Percentiles rank a stretch among this genome's conserved stretches.
Conservation (phyloP, 805 yeast genomes). For the Lipomyces mesembrius region DNA sequence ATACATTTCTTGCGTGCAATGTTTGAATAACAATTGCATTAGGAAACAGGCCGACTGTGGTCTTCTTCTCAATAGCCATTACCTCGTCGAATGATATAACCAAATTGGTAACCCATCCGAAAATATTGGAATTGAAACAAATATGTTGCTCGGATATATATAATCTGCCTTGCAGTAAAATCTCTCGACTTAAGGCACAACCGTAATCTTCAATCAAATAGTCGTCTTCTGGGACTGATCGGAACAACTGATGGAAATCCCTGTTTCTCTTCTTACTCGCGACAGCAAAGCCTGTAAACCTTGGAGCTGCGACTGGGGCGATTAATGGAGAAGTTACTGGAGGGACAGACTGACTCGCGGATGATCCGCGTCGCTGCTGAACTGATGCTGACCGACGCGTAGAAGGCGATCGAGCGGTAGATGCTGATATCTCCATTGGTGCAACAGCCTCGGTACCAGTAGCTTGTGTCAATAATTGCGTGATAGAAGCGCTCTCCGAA, state of each 20-base stretch:
- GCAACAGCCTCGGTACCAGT: background rate
- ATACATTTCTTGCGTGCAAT: slow-evolving; percentile 64
- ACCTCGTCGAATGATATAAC: slow-evolving; percentile 75
- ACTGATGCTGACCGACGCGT: slow-evolving; percentile 20
- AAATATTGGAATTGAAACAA: slow-evolving; percentile 82
- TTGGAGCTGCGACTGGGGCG: slow-evolving; percentile 10
- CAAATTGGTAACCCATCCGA: slow-evolving; percentile 89
- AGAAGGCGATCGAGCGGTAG: slow-evolving; percentile 15
- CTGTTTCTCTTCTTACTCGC: slow-evolving; percentile 67
- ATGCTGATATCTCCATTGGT: background rate
- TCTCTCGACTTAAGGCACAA: slow-evolving; percentile 88
- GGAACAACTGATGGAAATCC: slow-evolving; percentile 79
- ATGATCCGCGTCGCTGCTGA: slow-evolving; percentile 29
- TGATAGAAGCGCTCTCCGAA: background rate
- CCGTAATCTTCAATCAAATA: slow-evolving; percentile 81
- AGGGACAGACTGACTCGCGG: slow-evolving; percentile 7
- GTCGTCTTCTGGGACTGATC: slow-evolving; percentile 69
- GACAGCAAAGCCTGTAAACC: slow-evolving; percentile 40
- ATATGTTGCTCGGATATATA: slow-evolving; percentile 77
- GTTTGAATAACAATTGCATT: slow-evolving; percentile 83
- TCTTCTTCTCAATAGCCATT: slow-evolving; percentile 71
- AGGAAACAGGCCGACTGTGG: slow-evolving; percentile 88
- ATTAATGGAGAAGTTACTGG: slow-evolving; percentile 3
- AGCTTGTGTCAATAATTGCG: too few relatives aligned
- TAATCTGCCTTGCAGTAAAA: slow-evolving; percentile 82